Evolutionary conservation across 768 basidiomycete genomes (phyloP).

Genomic region (Sistotremastrum niveocremeum): DNA sequence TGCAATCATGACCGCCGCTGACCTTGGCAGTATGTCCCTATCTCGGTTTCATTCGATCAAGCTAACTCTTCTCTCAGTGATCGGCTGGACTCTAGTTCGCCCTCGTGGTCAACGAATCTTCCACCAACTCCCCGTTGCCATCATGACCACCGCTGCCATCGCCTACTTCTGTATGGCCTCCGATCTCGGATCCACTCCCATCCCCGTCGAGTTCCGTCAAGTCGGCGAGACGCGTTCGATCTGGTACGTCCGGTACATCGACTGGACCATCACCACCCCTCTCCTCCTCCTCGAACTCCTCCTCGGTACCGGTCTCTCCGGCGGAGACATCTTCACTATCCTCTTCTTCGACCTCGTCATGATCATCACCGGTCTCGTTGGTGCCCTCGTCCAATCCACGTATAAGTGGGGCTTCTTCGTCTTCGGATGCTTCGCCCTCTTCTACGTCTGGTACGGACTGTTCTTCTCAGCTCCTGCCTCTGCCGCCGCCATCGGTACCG

Average conservation of each 20-base stretch:
- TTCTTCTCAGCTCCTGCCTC: constrained; percentile 10
- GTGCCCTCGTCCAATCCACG: constrained; percentile 32
- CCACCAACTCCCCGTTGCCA: constrained; percentile 34
- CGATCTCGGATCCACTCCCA: constrained; percentile 34
- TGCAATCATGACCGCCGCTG: constrained; percentile 31
- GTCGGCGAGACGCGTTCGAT: constrained; percentile 21
- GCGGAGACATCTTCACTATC: constrained; percentile 32
- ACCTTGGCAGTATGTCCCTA: constrained; percentile 20
- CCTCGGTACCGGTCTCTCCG: constrained; percentile 32
- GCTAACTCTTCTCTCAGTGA: constrained; percentile 10
- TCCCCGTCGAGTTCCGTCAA: constrained; percentile 29
- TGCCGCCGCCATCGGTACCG: constrained; percentile 13
- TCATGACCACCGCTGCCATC: constrained; percentile 31
- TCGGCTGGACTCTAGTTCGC: too few species aligned
- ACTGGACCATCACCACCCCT: constrained; percentile 45
- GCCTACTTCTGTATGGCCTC: constrained; percentile 45
- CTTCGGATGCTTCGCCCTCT: constrained; percentile 31
- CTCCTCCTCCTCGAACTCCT: constrained; percentile 33
- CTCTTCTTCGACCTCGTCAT: constrained; percentile 34
- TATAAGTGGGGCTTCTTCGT: constrained; percentile 45
- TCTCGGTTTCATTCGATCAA: neutral
- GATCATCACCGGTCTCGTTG: constrained; percentile 33
- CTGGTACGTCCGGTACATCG: constrained; percentile 41
- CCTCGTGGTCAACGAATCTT: constrained; percentile 30
- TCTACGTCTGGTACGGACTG: constrained; percentile 35